Evolutionary conservation across 352 stramenopile genomes (phyloP), one percentile per base, ranked within the genome.

Genomic region (Peronospora farinosa): DNA sequence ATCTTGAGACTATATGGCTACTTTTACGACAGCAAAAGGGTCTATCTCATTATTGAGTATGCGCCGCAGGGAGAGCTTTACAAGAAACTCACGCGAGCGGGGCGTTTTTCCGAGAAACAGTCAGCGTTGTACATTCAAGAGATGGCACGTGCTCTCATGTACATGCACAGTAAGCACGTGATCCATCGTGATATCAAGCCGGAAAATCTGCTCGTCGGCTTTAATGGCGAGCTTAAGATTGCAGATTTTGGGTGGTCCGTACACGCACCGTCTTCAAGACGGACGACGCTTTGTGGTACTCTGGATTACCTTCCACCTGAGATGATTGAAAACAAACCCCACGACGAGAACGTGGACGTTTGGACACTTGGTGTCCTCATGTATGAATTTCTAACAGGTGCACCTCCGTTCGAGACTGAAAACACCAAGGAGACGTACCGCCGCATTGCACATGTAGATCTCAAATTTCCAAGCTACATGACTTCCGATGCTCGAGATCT

Each of bases 11-110:
- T 99, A 55, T 99, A 98, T 46, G 96, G 96, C 7, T 99, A 98
- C 72, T 99, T 99, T 61, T 98, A 96, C 65, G 96, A 99, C 72
- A 78, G 91, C 30, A 98, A 98, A 62, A 80, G 97, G 38, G 97
- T 99, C 51, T 99, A 99, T 67, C 73, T 99, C 1, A 99, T 99
- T 68, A 92, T 99, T 10, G 97, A 99, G 72, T 99, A 97, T 65
- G 93, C 92, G 41, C 92, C 96, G 3, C 87, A 97, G 47, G 97
- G 97, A 17, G 95, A 99, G 60, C 74, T 99, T 27, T 99, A 99
- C 85, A 98, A 99, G 69, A 87, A 96, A 38, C 79, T 99, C n/a
- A 88, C 74, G 25, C 79, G 85, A 40, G 77, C 78, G 2, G 88
- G 84, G 10, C 71, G 78, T 11, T 99, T 99, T 58, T 86, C 69